Conservation (phyloP, 1,284 basidiomycete species). For the Trichosporon sp. region DNA sequence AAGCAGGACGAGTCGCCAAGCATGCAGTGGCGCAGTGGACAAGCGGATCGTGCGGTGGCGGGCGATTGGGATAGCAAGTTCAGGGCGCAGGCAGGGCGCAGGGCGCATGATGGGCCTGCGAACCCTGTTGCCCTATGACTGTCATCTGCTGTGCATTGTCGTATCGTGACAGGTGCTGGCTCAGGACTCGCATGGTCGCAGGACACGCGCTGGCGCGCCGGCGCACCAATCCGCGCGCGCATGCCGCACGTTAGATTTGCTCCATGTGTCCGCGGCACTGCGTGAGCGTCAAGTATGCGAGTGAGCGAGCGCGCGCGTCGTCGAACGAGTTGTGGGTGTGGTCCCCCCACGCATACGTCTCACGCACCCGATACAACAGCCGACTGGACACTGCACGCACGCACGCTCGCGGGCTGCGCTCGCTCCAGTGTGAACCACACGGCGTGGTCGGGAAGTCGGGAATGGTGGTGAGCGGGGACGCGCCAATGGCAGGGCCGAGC, state of each 20-base stretch:
- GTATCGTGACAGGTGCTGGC: not conserved
- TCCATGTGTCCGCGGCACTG: not conserved
- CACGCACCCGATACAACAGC: too few relatives aligned
- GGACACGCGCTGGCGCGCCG: too few relatives aligned
- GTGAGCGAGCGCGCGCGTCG: too few relatives aligned
- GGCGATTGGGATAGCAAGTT: constrained; percentile 1
- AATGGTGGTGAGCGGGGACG: not conserved
- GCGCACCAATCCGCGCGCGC: too few relatives aligned
- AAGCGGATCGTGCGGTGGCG: not conserved
- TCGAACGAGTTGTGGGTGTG: too few relatives aligned
- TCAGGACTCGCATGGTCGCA: not conserved
- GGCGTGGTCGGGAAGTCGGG: not conserved
- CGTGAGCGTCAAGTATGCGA: not conserved
- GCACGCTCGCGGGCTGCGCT: too few relatives aligned
- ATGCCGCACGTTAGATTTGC: not conserved
- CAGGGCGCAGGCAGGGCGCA: not conserved
- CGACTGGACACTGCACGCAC: too few relatives aligned
- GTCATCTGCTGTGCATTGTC: not conserved
- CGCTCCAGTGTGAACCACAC: not conserved
- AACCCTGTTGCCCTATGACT: not conserved
- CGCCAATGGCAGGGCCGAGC: not conserved
- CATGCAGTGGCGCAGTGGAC: too few relatives aligned
- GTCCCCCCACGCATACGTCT: too few relatives aligned
- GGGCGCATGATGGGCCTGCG: not conserved
- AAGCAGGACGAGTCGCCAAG: not conserved